Evolutionary conservation across 2,329 filamentous ascomycete genomes (phyloP), one percentile per base, ranked within the genome.

Genomic region (Cercospora brassicicola): DNA sequence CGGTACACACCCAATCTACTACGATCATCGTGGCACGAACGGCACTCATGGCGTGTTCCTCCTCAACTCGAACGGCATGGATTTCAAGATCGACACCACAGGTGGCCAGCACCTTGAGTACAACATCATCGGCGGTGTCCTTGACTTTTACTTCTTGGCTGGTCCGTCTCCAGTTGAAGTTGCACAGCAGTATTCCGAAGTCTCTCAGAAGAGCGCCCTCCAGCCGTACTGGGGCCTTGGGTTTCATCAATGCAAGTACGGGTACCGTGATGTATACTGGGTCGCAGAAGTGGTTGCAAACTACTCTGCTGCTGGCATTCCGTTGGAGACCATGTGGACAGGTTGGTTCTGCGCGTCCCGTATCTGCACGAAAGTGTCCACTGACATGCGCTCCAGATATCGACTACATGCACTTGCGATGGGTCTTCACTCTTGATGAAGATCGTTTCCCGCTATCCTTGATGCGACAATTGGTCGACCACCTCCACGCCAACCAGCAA

Each of bases 61-160:
- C 26, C 79, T 91, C 71, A 92, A 91, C 78, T 89, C 88, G 11
- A 90, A 92, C 73, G 90, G 76, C 36, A 93, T 93, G 89, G 90
- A 94, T 68, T 84, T 94, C 77, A 90, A 89, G 73, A 88, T 94
- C 77, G 86, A 92, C 76, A 86, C 88, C 70, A 86, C 86, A 1
- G 26, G 84, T 7, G 83, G 86, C 6, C 88, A 94, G 76, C 92
- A 89, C 67, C 84, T 95, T 4, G 90, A 94, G 79, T 95, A 94
- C 81, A 92, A 94, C 77, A 87, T 88, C 0, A 83, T 94, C 0
- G 91, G 92, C 6, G 92, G 92, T 9, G 85, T 94, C 20, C 76
- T 95, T 2, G 92, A 94, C 77, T 76, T 86, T 30, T 86, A 85
- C 77, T 85, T 86, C 75, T 68, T 86, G 66, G 79, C 83, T 36